Evolutionary conservation across 169 alveolate species (phyloP).

Genomic region (Eimeria necatrix): DNA sequence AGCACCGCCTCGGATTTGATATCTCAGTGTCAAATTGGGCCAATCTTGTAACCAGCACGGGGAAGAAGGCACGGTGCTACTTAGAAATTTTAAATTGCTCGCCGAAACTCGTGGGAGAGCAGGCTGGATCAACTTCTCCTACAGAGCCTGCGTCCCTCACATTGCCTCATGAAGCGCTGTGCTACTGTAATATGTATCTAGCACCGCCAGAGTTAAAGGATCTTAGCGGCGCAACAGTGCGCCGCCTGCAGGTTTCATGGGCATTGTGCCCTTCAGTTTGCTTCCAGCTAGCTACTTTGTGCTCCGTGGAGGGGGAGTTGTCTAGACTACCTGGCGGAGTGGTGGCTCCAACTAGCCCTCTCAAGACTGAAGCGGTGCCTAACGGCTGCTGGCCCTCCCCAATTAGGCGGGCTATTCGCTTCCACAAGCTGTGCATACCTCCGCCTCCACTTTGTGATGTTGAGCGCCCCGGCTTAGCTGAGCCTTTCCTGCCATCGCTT

Average conservation of each 20-base stretch:
- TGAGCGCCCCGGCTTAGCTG: slow-evolving; percentile 66
- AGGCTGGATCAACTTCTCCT: neutral
- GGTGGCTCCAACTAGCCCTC: slow-evolving; percentile 1
- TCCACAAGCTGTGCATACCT: slow-evolving; percentile 65
- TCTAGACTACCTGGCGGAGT: slow-evolving; percentile 28
- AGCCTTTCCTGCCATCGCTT: slow-evolving; percentile 58
- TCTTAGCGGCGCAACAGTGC: slow-evolving; percentile 64
- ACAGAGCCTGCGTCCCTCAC: slow-evolving; percentile 9
- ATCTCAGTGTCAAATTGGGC: neutral
- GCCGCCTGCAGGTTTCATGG: slow-evolving; percentile 62
- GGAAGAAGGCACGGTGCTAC: slow-evolving; percentile 53
- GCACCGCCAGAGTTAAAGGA: slow-evolving; percentile 35
- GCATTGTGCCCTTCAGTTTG: slow-evolving; percentile 63
- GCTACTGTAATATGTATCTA: slow-evolving; percentile 62
- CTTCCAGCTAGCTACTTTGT: slow-evolving; percentile 72
- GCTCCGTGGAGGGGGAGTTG: slow-evolving; percentile 48
- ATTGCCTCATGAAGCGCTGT: slow-evolving; percentile 28
- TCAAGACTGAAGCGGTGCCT: slow-evolving; percentile 20
- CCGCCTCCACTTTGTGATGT: slow-evolving; percentile 68
- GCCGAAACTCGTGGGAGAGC: neutral
- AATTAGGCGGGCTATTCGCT: slow-evolving; percentile 53
- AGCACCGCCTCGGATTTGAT: slow-evolving; percentile 69
- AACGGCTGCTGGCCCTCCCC: slow-evolving; percentile 80
- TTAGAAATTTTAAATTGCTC: neutral
- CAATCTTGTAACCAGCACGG: slow-evolving; percentile 59